Evolutionary conservation across 331 rosid genomes (phyloP), one percentile per base, ranked within the genome.

Genomic region (Quercus lobata): DNA sequence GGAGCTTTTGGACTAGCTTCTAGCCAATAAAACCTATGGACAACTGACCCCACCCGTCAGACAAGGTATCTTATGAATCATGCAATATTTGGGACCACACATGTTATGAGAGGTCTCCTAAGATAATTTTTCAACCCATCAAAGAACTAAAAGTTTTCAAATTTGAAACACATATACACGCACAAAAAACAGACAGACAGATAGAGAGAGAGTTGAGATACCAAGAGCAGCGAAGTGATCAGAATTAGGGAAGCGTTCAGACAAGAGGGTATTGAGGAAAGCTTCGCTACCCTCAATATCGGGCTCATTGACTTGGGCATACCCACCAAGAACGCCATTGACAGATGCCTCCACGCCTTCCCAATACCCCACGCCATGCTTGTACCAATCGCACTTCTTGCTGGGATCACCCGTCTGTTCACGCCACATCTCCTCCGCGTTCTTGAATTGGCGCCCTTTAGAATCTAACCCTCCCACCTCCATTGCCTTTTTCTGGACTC

Each of bases 311-410:
- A 93, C 92, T 58, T 81, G 88, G 53, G 89, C 92, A 84, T 35
- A 93, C 22, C 99, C 99, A 60, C 99, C 98, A 80, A 95, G 83
- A 5, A 95, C 97, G 32, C 99, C 99, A 73, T 95, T 92, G 22
- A 88, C 73, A 5, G 92, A 93, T 29, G 99, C 97, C 76, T 90
- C 94, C 66, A 95, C 93, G 37, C 90, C 94, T 89, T 95, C 87
- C 99, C 99, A 95, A 79, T 95, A 95, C 57, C 96, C 94, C 65
- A 95, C 90, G 68, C 99, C 99, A 21, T 90, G 76, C 25, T 86
- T 84, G 78, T 95, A 95, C 98, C 99, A 95, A 10, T 86, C 81
- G 5, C 87, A 90, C 84, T 88, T 90, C 86, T 86, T 95, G 82
- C 76, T 78, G 22, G 80, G 55, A 77, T 95, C 91, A 15, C 99